phyloP scores from a whole-genome alignment of 2,329 filamentous ascomycete genomes.

The Colletotrichum musae region DNA sequence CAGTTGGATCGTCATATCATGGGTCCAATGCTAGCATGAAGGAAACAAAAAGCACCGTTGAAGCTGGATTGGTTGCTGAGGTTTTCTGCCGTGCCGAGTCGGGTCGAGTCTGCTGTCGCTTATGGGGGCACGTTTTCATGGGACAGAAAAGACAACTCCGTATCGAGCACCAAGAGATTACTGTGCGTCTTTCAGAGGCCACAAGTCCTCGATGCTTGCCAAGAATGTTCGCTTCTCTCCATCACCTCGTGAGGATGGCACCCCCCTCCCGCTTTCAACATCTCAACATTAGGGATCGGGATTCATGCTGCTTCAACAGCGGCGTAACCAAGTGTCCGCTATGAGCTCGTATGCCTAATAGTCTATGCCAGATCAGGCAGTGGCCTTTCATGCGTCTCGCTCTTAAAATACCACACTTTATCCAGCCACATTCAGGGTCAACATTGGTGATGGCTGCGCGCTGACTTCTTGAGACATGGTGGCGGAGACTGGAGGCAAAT shows the following conservation, averaged over 20 bases:
- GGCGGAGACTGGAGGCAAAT: too few relatives aligned
- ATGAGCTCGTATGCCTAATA: neutral
- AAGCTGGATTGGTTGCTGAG: too few relatives aligned
- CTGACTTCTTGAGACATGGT: neutral
- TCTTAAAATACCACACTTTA: constrained; percentile 8
- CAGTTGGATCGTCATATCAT: too few relatives aligned
- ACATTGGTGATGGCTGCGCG: neutral
- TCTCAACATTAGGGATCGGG: constrained; percentile 6
- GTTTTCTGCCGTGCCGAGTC: too few relatives aligned
- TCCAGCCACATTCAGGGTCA: neutral
- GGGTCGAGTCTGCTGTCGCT: too few relatives aligned
- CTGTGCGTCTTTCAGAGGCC: neutral
- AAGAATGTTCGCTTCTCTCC: constrained; percentile 1
- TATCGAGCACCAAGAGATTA: constrained; percentile 6
- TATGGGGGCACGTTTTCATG: neutral
- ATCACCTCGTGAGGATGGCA: constrained; percentile 12
- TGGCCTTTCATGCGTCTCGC: neutral
- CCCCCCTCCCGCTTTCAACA: neutral
- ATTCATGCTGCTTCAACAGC: constrained; percentile 16
- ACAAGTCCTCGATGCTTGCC: constrained; percentile 12
- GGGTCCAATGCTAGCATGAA: too few relatives aligned
- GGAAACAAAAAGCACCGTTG: too few relatives aligned
- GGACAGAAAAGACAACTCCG: neutral
- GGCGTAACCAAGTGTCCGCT: neutral
- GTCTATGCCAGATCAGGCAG: neutral